Conservation (phyloP, 768 basidiomycete genomes). For the Rhodotorula kratochvilovae region DNA sequence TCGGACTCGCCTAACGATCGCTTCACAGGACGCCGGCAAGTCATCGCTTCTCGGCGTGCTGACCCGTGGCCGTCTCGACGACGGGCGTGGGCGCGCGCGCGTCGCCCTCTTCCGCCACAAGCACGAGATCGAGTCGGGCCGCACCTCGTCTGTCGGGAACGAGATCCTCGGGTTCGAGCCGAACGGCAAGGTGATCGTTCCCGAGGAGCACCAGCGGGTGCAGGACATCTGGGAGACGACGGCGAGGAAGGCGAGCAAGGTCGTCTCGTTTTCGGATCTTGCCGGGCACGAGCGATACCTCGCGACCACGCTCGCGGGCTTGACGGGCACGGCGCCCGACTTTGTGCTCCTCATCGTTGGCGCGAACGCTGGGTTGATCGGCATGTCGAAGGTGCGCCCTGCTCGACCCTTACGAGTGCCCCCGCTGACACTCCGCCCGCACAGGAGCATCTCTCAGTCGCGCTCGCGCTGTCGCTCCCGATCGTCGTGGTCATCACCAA, state of each 20-base stretch:
- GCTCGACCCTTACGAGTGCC: background rate
- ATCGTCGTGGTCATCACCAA: conserved; percentile 93
- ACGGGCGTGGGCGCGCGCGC: conserved; percentile 51
- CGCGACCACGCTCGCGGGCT: conserved; percentile 81
- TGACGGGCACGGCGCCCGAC: conserved; percentile 84
- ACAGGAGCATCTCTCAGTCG: conserved; percentile 89
- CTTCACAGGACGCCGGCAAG: conserved; percentile 42
- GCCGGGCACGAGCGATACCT: conserved; percentile 79
- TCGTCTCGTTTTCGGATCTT: conserved; percentile 90
- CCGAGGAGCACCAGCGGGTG: conserved; percentile 54
- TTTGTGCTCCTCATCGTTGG: conserved; percentile 88
- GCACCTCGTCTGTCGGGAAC: conserved; percentile 87
- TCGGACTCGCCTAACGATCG: too few species aligned
- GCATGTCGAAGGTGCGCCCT: conserved; percentile 46
- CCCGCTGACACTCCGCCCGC: too few species aligned
- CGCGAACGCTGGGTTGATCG: conserved; percentile 67
- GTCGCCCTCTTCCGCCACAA: conserved; percentile 91
- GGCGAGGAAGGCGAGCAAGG: conserved; percentile 77
- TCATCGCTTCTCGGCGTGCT: conserved; percentile 55
- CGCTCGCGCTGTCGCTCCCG: conserved; percentile 86
- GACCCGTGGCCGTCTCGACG: conserved; percentile 66
- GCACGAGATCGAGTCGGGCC: conserved; percentile 91
- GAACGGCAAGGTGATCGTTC: conserved; percentile 27
- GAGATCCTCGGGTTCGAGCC: conserved; percentile 58
- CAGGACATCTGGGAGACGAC: conserved; percentile 96